phyloP scores from a whole-genome alignment of 148 eudicot species.

The Euryodendron excelsum region DNA sequence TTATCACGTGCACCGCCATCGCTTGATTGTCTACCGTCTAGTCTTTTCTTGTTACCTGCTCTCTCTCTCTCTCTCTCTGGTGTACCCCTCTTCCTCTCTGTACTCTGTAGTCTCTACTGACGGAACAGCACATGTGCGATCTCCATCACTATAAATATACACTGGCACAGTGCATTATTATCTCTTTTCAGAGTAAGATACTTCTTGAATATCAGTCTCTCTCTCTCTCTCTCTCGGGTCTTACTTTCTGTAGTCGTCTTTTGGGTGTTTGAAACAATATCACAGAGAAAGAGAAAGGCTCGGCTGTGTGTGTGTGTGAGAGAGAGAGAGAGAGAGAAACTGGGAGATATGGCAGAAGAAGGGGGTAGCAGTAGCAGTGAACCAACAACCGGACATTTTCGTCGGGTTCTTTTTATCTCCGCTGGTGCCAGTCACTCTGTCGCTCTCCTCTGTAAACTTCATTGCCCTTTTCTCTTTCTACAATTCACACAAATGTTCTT shows the following conservation, averaged over 20 bases:
- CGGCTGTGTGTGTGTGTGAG: too few relatives aligned
- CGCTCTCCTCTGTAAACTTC: conserved; percentile 72
- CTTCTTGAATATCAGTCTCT: not conserved
- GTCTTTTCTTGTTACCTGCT: too few relatives aligned
- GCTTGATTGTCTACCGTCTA: too few relatives aligned
- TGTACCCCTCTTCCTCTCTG: too few relatives aligned
- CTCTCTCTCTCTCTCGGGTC: not conserved
- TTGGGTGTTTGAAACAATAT: not conserved
- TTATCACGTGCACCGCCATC: too few relatives aligned
- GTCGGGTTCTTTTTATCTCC: conserved; percentile 58
- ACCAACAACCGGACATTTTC: conserved; percentile 23
- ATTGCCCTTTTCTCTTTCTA: not conserved
- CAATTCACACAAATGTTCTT: not conserved
- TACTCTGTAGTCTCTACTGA: too few relatives aligned
- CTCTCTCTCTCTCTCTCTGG: too few relatives aligned
- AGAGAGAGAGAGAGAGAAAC: conserved; percentile 2
- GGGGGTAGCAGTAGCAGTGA: conserved; percentile 19
- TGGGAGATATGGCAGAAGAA: conserved; percentile 30
- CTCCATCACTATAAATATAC: too few relatives aligned
- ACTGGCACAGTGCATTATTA: too few relatives aligned
- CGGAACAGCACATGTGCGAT: too few relatives aligned
- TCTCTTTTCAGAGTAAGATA: not conserved
- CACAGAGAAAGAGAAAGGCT: not conserved
- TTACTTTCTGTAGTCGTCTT: too few relatives aligned
- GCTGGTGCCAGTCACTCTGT: conserved; percentile 99